Conservation (phyloP, 164 flowering plant genomes). For the Taxillus chinensis region DNA sequence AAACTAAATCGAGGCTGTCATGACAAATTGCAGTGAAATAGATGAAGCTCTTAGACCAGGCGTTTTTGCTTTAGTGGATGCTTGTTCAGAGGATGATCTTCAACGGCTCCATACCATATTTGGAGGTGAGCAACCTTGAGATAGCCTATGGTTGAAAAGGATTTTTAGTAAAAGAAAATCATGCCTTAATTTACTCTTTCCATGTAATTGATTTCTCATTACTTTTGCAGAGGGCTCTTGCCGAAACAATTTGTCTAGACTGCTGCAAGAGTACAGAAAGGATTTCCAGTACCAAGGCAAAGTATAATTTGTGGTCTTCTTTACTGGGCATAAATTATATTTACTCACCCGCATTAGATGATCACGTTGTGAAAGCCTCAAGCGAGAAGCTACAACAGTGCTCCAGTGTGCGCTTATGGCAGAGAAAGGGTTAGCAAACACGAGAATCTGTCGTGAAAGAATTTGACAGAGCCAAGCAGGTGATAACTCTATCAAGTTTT, state of each 20-base stretch:
- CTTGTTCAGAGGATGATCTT: conserved; percentile 72
- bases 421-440: too few species aligned
- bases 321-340: too few species aligned
- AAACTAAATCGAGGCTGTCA: background rate
- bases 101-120: conserved; percentile 71
- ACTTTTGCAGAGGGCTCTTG: conserved; percentile 79
- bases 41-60: conserved; percentile 89
- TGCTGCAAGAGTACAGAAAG: conserved; percentile 70
- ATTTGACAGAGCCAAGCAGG: too few species aligned
- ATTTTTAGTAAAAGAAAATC: background rate
- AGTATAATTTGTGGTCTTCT: conserved; percentile 31
- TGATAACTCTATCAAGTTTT: too few species aligned
- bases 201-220: background rate
- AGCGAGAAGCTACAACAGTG: too few species aligned
- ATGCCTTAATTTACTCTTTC: conserved; percentile 6
- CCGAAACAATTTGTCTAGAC: conserved; percentile 55
- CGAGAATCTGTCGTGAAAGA: too few species aligned
- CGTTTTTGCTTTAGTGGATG: conserved; percentile 75
- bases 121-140: conserved; percentile 46
- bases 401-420: too few species aligned
- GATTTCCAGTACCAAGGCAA: conserved; percentile 77
- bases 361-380: too few species aligned
- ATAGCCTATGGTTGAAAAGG: background rate
- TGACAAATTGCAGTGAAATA: conserved; percentile 51
- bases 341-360: too few species aligned